Percentiles rank a stretch among this genome's conserved stretches.
Conservation (phyloP, 1,284 basidiomycete genomes). For the Microbotryomycetes sp. region DNA sequence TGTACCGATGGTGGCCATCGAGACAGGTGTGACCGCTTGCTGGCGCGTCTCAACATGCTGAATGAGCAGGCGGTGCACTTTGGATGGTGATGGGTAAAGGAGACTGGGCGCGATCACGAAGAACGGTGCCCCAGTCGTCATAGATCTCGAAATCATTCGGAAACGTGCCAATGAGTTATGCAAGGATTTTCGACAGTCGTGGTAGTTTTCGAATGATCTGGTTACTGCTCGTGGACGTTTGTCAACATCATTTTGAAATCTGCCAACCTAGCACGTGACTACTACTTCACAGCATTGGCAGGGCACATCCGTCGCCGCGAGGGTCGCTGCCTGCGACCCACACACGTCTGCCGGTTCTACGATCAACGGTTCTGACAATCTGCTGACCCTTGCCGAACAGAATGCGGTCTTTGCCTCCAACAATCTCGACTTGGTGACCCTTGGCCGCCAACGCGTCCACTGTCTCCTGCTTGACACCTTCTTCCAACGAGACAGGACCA, state of each 20-base stretch:
- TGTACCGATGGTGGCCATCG: not conserved
- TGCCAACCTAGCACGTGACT: no score
- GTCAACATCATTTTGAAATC: no score
- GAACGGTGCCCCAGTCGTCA: no score
- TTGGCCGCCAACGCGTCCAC: conserved; percentile 52
- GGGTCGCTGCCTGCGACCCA: conserved; percentile 89
- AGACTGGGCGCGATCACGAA: not conserved
- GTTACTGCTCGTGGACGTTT: no score
- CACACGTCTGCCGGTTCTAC: conserved; percentile 76
- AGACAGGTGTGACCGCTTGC: not conserved
- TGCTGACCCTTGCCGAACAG: conserved; percentile 80
- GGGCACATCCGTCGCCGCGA: conserved; percentile 53
- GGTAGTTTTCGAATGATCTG: no score
- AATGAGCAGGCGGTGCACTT: not conserved
- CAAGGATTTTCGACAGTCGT: no score
- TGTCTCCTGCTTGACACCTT: conserved; percentile 53
- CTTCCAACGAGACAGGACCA: conserved; percentile 80
- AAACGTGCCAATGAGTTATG: no score
- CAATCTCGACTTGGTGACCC: conserved; percentile 72
- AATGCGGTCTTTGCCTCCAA: conserved; percentile 57
- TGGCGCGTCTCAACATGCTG: not conserved
- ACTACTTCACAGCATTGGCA: conserved; percentile 35
- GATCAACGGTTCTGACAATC: conserved; percentile 53
- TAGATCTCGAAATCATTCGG: no score
- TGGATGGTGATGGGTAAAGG: not conserved